Base-by-base conservation (phyloP, 441 rosid genomes). In the Raphanus hybrid region DNA sequence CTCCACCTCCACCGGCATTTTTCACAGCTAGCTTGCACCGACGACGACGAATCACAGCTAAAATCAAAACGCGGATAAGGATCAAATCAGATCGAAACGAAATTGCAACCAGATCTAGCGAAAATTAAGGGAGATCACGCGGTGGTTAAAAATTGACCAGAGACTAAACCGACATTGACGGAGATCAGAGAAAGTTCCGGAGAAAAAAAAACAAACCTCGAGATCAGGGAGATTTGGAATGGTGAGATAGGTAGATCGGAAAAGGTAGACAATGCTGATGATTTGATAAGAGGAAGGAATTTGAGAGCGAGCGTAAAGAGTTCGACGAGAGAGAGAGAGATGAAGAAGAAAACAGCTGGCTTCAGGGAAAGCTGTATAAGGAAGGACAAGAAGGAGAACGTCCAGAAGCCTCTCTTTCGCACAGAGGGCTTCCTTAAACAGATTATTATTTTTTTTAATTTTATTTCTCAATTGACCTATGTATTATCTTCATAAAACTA, bases 1-100 rank as follows among this genome's bases (percentile, higher is more conserved):
- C 75, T 87, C 83, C 29, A 72, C 80, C 82, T 81, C 89, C 76
- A 80, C 81, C 81, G 85, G 78, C 91, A 87, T 87, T 80, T 52
- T 69, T 78, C 64, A 62, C 71, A 75, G 73, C 70, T 80, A 75
- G 73, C 70, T 80, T 67, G 67, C 82, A 74, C 75, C 60, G 81
- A 66, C 75, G 64, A 74, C 60, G 81, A 66, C 75, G 64, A 74
- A 76, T 54, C 52, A 54, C 61, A 55, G 66, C 82, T 59, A 69
- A 55, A 37, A 41, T 9, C 3, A 80, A 37, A 52, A 74, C 5
- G 63, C 67, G 35, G 8, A 5, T 29, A 34, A 0, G 63, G 14
- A 70, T 9, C 59, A 58, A 57, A 48, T 75, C 69, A 69, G 81
- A 76, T 75, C 81, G 26, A 76, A 70, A 74, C 52, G 26, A 62